Percentiles rank a stretch among this genome's conserved stretches.
Evolutionary conservation across 495 filamentous ascomycete genomes (phyloP).

Genomic region (Hypoxylon cercidicola): DNA sequence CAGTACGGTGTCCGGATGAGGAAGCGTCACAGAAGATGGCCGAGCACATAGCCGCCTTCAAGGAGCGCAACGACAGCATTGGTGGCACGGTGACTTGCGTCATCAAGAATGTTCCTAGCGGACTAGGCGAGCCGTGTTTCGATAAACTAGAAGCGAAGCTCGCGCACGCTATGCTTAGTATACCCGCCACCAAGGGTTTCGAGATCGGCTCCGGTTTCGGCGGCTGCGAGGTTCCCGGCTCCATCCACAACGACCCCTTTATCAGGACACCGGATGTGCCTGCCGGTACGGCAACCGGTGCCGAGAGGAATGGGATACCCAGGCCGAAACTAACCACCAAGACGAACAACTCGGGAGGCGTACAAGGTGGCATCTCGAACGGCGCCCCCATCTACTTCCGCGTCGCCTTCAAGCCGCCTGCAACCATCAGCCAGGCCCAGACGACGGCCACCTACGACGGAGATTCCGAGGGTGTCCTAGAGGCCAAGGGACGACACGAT

Average conservation of each 20-base stretch:
- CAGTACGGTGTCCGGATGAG: slow-evolving; percentile 84
- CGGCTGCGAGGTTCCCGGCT: slow-evolving; percentile 88
- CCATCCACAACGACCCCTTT: slow-evolving; percentile 94
- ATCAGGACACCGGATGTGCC: slow-evolving; percentile 60
- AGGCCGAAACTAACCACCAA: slow-evolving; percentile 76
- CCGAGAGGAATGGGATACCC: slow-evolving; percentile 49
- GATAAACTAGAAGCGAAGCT: slow-evolving; percentile 96
- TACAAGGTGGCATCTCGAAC: slow-evolving; percentile 97
- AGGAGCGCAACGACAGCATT: slow-evolving; percentile 87
- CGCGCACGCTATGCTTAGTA: slow-evolving; percentile 95
- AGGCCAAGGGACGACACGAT: slow-evolving; percentile 95
- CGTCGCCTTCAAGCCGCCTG: slow-evolving; percentile 93
- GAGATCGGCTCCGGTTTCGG: slow-evolving; percentile 95
- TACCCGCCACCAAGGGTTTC: slow-evolving; percentile 97
- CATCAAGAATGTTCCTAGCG: slow-evolving; percentile 87
- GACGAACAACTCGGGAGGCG: slow-evolving; percentile 96
- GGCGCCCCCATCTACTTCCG: slow-evolving; percentile 95
- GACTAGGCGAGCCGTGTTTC: slow-evolving; percentile 94
- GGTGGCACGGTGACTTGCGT: slow-evolving; percentile 97
- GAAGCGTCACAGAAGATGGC: slow-evolving; percentile 76
- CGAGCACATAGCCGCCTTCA: slow-evolving; percentile 79
- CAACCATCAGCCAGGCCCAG: slow-evolving; percentile 95
- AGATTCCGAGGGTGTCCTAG: slow-evolving; percentile 75
- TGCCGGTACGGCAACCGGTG: slow-evolving; percentile 51
- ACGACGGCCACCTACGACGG: slow-evolving; percentile 82